phyloP scores from a whole-genome alignment of 2,329 filamentous ascomycete species.

The Madurella fahalii region DNA sequence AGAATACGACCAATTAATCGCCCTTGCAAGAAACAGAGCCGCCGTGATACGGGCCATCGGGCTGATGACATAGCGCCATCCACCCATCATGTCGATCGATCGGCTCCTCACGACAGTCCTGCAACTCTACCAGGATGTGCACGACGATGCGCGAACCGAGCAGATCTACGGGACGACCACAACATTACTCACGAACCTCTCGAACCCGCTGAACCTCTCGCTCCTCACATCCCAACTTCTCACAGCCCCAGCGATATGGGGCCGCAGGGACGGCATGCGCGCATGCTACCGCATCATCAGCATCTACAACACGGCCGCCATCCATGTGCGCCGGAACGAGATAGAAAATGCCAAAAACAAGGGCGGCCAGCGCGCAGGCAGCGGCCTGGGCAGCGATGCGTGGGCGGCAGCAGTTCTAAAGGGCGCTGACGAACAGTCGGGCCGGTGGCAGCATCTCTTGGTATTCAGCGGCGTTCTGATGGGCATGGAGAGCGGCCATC shows the following conservation, averaged over 20 bases:
- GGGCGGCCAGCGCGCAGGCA: slow-evolving; percentile 29
- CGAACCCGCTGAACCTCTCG: slow-evolving; percentile 70
- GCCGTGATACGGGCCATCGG: background rate
- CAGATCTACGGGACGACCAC: slow-evolving; percentile 63
- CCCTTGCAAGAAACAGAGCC: no score
- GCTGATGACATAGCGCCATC: background rate
- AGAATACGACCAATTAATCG: no score
- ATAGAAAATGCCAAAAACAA: slow-evolving; percentile 35
- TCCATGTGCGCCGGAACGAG: slow-evolving; percentile 49
- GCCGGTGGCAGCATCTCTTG: slow-evolving; percentile 79
- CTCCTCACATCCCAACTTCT: slow-evolving; percentile 70
- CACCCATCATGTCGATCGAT: slow-evolving; percentile 58
- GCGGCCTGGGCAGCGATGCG: slow-evolving; percentile 45
- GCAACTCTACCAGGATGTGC: slow-evolving; percentile 52
- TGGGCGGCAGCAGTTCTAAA: slow-evolving; percentile 56
- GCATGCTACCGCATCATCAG: slow-evolving; percentile 64
- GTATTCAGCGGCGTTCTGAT: slow-evolving; percentile 74
- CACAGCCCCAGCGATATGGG: slow-evolving; percentile 68
- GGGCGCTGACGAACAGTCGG: slow-evolving; percentile 55
- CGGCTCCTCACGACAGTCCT: slow-evolving; percentile 63
- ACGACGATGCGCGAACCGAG: slow-evolving; percentile 47
- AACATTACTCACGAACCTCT: slow-evolving; percentile 63
- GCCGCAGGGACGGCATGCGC: slow-evolving; percentile 47
- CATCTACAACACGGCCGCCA: slow-evolving; percentile 66
- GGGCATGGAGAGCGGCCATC: slow-evolving; percentile 64